Evolutionary conservation across 2,329 filamentous ascomycete genomes (phyloP), one percentile per base, ranked within the genome.

Genomic region (Emmonsiellopsis sp.): DNA sequence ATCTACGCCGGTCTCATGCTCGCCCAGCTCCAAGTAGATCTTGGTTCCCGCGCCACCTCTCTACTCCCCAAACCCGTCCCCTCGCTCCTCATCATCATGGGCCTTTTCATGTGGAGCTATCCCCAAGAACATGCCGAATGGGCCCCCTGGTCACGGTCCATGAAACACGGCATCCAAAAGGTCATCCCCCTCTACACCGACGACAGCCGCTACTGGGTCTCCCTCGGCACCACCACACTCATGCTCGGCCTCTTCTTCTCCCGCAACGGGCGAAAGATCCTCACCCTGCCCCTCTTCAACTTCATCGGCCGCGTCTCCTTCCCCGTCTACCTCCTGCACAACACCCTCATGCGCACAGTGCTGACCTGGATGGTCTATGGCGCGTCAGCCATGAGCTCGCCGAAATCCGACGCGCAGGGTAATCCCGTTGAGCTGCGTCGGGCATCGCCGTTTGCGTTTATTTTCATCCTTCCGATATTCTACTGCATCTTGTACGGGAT

Each of bases 321-420:
- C 55, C 58, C 63, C 9, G 59, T 66, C 8, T 66, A 66, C 54
- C 54, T 66, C 7, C 51, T 66, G 5, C 64, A 65, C 55, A 61
- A 62, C 37, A 59, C 59, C 1, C 45, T 65, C 2, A 63, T 66
- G 45, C 56, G 62, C n/a, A 64, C 62, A 2, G 49, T 65, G 2
- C 49, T 65, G 16, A 56, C 59, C 20, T 62, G 59, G 59, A 48
- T 66, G 52, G 50, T 62, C 2, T 65, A 64, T 41, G 55, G 58
- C 7, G 46, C 46, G 31, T 43, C 51, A n/a, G 53, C 54, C 7
- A 11, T 43, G 15, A 52, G 41, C 7, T 50, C 44, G 8, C 57
- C 55, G 1, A 38, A 30, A n/a, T 49, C 26, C n/a, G 50, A 60
- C 30, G 57, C 47, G 2, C 26, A 60, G 44, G 57, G 57, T 5